A percentile compares a stretch with the other conserved stretches of the same genome.
Evolutionary conservation across 176 grass and related monocot species (phyloP).

Genomic region (Carex myosuroides): DNA sequence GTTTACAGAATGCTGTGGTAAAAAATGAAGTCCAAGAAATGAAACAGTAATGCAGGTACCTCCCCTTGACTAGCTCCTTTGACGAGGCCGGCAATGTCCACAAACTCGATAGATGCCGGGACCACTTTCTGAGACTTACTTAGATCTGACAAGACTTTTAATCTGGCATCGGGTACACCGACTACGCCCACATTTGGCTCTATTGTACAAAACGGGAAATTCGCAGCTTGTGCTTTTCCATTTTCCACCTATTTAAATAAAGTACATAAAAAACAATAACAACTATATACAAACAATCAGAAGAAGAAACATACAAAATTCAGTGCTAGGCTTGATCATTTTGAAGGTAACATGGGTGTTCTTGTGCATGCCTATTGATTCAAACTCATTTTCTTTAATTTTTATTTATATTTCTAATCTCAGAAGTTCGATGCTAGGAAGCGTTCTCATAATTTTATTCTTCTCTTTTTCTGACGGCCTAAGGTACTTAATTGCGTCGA

Average conservation of each 20-base stretch:
- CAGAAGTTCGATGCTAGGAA: not conserved
- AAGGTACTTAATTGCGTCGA: not conserved
- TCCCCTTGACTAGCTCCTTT: slow-evolving; percentile 99
- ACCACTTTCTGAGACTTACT: slow-evolving; percentile 77
- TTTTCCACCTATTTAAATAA: slow-evolving; percentile 70
- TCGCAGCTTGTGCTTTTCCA: slow-evolving; percentile 92
- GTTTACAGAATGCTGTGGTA: not conserved
- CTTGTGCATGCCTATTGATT: not conserved
- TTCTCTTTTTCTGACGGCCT: not conserved
- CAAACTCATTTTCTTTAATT: not conserved
- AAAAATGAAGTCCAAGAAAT: not conserved
- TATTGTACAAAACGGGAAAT: slow-evolving; percentile 95
- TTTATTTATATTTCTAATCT: not conserved
- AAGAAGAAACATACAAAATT: not conserved
- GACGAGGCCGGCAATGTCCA: slow-evolving; percentile 94
- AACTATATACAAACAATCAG: not conserved
- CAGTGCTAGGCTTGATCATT: not conserved
- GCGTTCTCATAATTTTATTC: not conserved
- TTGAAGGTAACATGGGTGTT: not conserved
- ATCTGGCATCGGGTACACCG: slow-evolving; percentile 67
- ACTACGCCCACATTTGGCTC: slow-evolving; percentile 85
- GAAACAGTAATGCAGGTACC: slow-evolving; percentile 29
- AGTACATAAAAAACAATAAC: not conserved
- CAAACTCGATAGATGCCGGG: slow-evolving; percentile 87
- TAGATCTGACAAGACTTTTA: slow-evolving; percentile 62